phyloP scores from a whole-genome alignment of 225 moss, liverwort and hornwort species.

The Bryum argenteum region DNA sequence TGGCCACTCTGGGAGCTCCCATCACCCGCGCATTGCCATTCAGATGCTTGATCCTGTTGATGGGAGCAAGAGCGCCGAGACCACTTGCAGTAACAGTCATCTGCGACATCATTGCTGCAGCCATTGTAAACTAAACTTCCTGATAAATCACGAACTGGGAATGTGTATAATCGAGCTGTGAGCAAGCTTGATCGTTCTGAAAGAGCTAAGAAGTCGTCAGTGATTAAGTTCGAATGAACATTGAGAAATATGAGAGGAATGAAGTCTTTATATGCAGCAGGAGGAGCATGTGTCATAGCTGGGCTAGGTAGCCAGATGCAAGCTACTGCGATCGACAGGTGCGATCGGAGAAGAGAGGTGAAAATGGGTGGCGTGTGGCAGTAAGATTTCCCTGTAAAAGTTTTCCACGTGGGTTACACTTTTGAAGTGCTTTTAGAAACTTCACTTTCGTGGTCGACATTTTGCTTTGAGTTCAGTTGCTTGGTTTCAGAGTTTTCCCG shows the following conservation, averaged over 20 bases:
- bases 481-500: no score
- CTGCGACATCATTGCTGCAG: constrained; percentile 31
- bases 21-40: background rate
- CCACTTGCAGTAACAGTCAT: background rate
- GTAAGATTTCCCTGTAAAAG: background rate
- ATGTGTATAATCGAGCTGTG: background rate
- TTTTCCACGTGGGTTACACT: background rate
- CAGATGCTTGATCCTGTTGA: background rate
- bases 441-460: constrained; percentile 4
- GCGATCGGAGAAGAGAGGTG: constrained; percentile 22
- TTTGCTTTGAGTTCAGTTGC: background rate
- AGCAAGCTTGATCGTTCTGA: no score
- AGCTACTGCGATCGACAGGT: constrained; percentile 25
- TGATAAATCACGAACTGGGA: background rate
- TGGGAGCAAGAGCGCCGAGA: background rate
- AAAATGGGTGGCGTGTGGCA: constrained; percentile 25
- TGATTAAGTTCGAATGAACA: background rate
- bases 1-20: constrained; percentile 6
- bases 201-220: background rate
- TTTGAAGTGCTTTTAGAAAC: background rate
- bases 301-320: constrained; percentile 35
- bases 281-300: constrained; percentile 16
- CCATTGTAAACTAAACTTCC: constrained; percentile 12
- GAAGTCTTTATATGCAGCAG: background rate
- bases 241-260: background rate